Evolutionary conservation across 345 rosid species (phyloP).

Genomic region (Combretum micranthum): DNA sequence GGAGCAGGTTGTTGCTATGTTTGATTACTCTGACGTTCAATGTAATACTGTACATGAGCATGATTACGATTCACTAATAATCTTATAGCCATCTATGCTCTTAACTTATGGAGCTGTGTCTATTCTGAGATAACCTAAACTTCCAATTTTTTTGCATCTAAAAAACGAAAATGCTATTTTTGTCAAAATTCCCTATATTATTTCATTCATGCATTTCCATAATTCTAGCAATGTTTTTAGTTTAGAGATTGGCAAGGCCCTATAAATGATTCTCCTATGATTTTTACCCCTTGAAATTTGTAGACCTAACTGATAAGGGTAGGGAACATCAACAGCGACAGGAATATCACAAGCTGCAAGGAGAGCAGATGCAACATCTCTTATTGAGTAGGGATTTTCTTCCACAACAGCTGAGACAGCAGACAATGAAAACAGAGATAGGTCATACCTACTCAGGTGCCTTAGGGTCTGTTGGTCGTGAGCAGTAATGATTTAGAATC

Average conservation of each 20-base stretch:
- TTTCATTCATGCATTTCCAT: no score
- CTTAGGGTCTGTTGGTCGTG: conserved; percentile 19
- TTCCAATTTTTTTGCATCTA: no score
- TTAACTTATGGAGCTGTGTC: no score
- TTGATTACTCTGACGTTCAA: no score
- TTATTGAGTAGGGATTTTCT: conserved; percentile 18
- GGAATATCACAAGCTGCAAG: conserved; percentile 18
- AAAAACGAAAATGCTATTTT: no score
- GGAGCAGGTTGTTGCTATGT: no score
- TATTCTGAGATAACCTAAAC: no score
- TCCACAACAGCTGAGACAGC: conserved; percentile 12
- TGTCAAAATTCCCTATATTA: no score
- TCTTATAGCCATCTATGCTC: no score
- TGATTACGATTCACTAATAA: no score
- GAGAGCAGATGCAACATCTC: conserved; percentile 29
- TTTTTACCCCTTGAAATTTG: conserved; percentile 8
- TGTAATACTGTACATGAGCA: no score
- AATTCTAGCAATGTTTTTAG: background rate
- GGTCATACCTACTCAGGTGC: conserved; percentile 24
- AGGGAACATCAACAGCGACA: conserved; percentile 27
- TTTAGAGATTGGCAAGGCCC: background rate
- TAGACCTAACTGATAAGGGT: conserved; percentile 41
- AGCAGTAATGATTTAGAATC: conserved; percentile 27
- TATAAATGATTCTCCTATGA: background rate
- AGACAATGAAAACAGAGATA: conserved; percentile 19